phyloP scores from a whole-genome alignment of 441 rosid species.

The Kokia cookei region DNA sequence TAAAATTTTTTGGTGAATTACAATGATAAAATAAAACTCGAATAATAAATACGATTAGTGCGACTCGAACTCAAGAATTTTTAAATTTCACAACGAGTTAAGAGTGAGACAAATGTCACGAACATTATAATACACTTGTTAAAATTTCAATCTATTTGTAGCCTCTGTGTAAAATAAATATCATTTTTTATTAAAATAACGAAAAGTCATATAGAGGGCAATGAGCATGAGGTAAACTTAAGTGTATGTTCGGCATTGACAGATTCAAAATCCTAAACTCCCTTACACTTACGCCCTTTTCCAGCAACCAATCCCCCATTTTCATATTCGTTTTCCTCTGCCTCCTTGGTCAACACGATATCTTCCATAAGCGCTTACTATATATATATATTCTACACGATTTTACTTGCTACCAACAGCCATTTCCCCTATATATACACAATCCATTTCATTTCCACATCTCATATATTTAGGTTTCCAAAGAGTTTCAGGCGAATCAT shows the following conservation, averaged over 20 bases:
- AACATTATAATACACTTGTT: too few species aligned
- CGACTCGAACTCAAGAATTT: too few species aligned
- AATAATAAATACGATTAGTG: too few species aligned
- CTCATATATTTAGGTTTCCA: background rate
- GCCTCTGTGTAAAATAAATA: too few species aligned
- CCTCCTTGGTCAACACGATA: conserved; percentile 31
- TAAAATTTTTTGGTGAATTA: too few species aligned
- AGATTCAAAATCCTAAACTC: conserved; percentile 4
- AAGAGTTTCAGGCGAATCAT: background rate
- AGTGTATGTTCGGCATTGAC: background rate
- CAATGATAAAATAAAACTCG: too few species aligned
- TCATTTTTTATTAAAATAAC: background rate
- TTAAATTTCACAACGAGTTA: too few species aligned
- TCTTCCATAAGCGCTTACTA: background rate
- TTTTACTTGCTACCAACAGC: background rate
- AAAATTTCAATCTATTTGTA: background rate
- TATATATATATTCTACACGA: background rate
- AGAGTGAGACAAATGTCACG: too few species aligned
- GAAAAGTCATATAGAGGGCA: background rate
- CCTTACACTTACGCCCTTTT: background rate
- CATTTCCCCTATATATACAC: background rate
- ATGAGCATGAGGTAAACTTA: background rate
- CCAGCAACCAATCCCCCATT: background rate
- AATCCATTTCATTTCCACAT: background rate
- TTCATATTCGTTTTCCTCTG: background rate